Conservation (phyloP, 441 rosid genomes). For the Arabidopsis lyrata region DNA sequence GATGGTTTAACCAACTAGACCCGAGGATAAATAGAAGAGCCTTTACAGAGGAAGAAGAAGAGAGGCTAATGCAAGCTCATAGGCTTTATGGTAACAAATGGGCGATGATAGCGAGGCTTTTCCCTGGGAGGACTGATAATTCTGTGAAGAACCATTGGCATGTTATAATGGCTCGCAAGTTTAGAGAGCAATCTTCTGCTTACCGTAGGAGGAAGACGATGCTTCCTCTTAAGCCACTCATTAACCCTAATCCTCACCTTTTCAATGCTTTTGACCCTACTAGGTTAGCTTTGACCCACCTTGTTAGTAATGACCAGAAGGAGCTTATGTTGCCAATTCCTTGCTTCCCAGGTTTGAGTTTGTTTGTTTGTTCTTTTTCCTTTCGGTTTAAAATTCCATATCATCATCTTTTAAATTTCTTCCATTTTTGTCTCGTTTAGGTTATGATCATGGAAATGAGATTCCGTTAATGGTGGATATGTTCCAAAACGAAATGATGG, state of each 20-base stretch:
- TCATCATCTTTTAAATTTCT: background rate
- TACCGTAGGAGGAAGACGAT: conserved; percentile 65
- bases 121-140: conserved; percentile 96
- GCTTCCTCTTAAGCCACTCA: conserved; percentile 45
- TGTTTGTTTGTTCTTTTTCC: conserved; percentile 23
- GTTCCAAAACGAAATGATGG: conserved; percentile 39
- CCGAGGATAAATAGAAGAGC: conserved; percentile 89
- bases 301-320: conserved; percentile 36
- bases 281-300: conserved; percentile 29
- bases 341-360: conserved; percentile 57
- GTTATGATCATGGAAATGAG: conserved; percentile 43
- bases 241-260: conserved; percentile 41
- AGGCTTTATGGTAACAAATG: conserved; percentile 87
- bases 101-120: conserved; percentile 92
- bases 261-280: conserved; percentile 36
- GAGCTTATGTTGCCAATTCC: conserved; percentile 53
- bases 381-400: conserved; percentile 3
- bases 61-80: conserved; percentile 78
- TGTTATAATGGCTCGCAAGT: conserved; percentile 90
- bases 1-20: conserved; percentile 98
- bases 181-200: conserved; percentile 74
- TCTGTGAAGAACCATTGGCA: conserved; percentile 99
- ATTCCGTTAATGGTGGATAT: conserved; percentile 29
- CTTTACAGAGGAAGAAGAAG: conserved; percentile 89
- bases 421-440: conserved; percentile 47